A percentile compares a stretch with the other conserved stretches of the same genome.
Conservation (phyloP, 768 basidiomycete genomes). For the Exidia glandulosa region DNA sequence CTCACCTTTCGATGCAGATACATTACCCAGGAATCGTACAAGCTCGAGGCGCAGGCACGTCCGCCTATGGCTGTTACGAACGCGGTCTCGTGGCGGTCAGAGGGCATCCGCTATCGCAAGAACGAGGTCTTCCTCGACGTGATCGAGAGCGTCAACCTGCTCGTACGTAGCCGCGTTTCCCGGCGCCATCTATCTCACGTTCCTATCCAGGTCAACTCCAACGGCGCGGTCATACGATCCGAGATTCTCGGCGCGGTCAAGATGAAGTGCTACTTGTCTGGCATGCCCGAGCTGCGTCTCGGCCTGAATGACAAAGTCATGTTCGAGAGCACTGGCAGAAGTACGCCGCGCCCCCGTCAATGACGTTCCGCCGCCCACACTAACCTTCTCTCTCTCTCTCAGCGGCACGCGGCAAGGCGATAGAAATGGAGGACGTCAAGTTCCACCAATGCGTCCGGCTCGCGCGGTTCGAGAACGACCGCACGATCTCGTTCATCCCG, state of each 20-base stretch:
- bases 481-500: constrained; percentile 97
- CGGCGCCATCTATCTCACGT: background rate
- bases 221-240: constrained; percentile 91
- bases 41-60: constrained; percentile 84
- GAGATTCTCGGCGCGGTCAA: constrained; percentile 98
- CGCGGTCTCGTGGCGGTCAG: constrained; percentile 96
- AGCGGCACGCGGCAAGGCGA: constrained; percentile 92
- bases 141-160: constrained; percentile 91
- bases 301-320: constrained; percentile 99
- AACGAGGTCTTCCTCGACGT: constrained; percentile 99
- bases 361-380: background rate
- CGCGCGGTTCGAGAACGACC: constrained; percentile 94
- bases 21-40: constrained; percentile 97
- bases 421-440: constrained; percentile 99
- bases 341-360: constrained; percentile 35
- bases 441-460: constrained; percentile 99
- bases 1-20: constrained; percentile 40
- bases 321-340: constrained; percentile 95
- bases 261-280: constrained; percentile 99
- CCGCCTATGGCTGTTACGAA: constrained; percentile 97
- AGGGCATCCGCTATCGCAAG: constrained; percentile 94
- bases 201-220: constrained; percentile 72
- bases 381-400: constrained; percentile 8
- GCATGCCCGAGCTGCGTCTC: constrained; percentile 96
- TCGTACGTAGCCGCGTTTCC: constrained; percentile 39